These are phyloP conservation scores for Maudiozyma pseudohumilis DNA, from an alignment of 805 yeast genomes.

Conservation along the genomic window DNA sequence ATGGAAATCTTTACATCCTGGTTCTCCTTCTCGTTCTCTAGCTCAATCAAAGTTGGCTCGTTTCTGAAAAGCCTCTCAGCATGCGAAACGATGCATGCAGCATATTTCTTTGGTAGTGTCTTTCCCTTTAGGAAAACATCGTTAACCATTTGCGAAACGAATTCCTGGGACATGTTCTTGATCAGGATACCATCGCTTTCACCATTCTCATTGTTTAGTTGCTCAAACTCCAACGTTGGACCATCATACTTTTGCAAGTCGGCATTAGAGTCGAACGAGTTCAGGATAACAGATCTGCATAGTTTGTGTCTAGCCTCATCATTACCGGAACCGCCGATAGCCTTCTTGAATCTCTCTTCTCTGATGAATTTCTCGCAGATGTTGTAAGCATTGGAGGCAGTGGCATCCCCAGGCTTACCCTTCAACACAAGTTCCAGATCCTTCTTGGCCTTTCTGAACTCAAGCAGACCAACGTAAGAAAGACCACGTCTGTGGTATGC, in stretches of 20 bases:
- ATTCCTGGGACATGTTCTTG: constrained; percentile 40
- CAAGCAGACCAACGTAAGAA: constrained; percentile 63
- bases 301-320: constrained; percentile 13
- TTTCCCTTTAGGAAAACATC: constrained; percentile 65
- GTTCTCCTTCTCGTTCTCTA: constrained; percentile 30
- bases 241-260: constrained; percentile 26
- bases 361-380: constrained; percentile 60
- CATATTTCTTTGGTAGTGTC: constrained; percentile 68
- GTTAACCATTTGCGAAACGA: constrained; percentile 53
- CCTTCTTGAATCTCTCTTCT: constrained; percentile 71
- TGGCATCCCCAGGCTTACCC: constrained; percentile 56
- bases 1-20: constrained; percentile 49
- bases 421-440: constrained; percentile 58
- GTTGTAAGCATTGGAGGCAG: constrained; percentile 51
- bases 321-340: constrained; percentile 67
- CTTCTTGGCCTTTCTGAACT: constrained; percentile 61
- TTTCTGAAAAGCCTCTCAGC: constrained; percentile 51
- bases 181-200: constrained; percentile 21
- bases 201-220: constrained; percentile 20
- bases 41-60: constrained; percentile 72
- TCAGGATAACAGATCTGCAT: constrained; percentile 21
- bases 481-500: constrained; percentile 84
- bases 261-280: constrained; percentile 25
- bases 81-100: constrained; percentile 68
- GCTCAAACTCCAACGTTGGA: constrained; percentile 21